phyloP scores from a whole-genome alignment of 192 early-diverging fungal genomes.

The Paraglomus brasilianum region DNA sequence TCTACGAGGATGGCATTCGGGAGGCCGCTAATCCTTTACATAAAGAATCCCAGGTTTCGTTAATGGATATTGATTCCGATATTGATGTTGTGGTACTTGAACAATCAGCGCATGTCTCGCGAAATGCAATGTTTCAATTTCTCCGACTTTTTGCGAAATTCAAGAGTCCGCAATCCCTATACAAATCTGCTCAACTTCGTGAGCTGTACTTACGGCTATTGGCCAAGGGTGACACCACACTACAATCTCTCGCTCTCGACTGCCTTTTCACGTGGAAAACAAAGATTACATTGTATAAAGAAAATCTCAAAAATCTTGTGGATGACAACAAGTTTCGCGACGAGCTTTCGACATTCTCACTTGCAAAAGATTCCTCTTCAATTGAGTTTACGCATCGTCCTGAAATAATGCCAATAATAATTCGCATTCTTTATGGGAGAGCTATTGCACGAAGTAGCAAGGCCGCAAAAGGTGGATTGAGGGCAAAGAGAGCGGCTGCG shows the following conservation, averaged over 20 bases:
- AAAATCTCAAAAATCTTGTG: slow-evolving; percentile 72
- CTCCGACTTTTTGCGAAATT: slow-evolving; percentile 68
- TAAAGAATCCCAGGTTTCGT: slow-evolving; percentile 36
- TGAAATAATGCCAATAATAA: slow-evolving; percentile 70
- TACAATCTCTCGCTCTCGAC: slow-evolving; percentile 80
- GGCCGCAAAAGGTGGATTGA: slow-evolving; percentile 65
- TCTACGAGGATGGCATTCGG: no score
- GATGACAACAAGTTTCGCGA: slow-evolving; percentile 93
- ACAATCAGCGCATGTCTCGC: slow-evolving; percentile 24
- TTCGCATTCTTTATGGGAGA: slow-evolving; percentile 90
- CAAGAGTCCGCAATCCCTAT: slow-evolving; percentile 56
- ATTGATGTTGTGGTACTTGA: slow-evolving; percentile 15
- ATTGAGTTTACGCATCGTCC: slow-evolving; percentile 68
- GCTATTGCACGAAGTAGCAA: slow-evolving; percentile 79
- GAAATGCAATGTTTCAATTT: slow-evolving; percentile 46
- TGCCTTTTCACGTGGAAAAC: slow-evolving; percentile 85
- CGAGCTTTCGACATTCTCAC: slow-evolving; percentile 72
- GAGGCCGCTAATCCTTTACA: slow-evolving; percentile 6
- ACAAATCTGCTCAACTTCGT: slow-evolving; percentile 54
- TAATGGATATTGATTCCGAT: slow-evolving; percentile 27
- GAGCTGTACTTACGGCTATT: slow-evolving; percentile 72
- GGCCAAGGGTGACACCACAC: slow-evolving; percentile 70
- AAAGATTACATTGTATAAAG: slow-evolving; percentile 67
- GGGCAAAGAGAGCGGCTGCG: slow-evolving; percentile 76
- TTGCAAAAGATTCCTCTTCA: slow-evolving; percentile 57